A percentile compares a stretch with the other conserved stretches of the same genome.
phyloP scores from a whole-genome alignment of 305 asterid species.

The Fraxinus greggii region DNA sequence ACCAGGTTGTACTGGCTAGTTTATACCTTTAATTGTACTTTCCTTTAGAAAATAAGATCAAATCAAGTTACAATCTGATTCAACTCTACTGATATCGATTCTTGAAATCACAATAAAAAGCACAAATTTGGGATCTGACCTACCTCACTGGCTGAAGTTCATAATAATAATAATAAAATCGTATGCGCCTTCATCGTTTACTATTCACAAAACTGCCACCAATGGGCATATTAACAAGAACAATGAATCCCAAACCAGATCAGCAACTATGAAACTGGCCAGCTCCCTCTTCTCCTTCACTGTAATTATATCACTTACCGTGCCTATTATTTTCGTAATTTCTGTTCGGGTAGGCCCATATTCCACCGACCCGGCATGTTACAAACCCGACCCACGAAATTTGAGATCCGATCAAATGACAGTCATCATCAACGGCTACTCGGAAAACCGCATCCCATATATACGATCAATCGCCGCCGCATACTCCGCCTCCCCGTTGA shows the following conservation, averaged over 20 bases:
- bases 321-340: constrained; percentile 39
- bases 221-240: neutral
- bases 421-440: constrained; percentile 77
- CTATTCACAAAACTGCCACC: constrained; percentile 19
- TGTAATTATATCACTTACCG: constrained; percentile 22
- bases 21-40: neutral
- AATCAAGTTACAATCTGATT: neutral
- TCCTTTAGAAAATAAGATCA: neutral
- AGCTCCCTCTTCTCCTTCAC: constrained; percentile 10
- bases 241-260: neutral
- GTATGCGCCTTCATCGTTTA: neutral
- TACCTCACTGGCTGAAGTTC: neutral
- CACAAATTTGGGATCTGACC: neutral
- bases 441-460: constrained; percentile 73
- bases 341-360: constrained; percentile 39
- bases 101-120: neutral
- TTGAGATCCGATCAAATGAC: constrained; percentile 71
- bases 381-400: constrained; percentile 35
- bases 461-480: constrained; percentile 59
- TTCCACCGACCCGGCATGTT: constrained; percentile 30
- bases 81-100: neutral
- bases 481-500: constrained; percentile 61
- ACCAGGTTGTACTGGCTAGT: neutral
- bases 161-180: neutral
- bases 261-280: constrained; percentile 22